A percentile compares a stretch with the other conserved stretches of the same genome.
These are phyloP conservation scores for Trichoderma koningiopsis DNA, from an alignment of 2,329 filamentous ascomycete species.

Conservation along the genomic window DNA sequence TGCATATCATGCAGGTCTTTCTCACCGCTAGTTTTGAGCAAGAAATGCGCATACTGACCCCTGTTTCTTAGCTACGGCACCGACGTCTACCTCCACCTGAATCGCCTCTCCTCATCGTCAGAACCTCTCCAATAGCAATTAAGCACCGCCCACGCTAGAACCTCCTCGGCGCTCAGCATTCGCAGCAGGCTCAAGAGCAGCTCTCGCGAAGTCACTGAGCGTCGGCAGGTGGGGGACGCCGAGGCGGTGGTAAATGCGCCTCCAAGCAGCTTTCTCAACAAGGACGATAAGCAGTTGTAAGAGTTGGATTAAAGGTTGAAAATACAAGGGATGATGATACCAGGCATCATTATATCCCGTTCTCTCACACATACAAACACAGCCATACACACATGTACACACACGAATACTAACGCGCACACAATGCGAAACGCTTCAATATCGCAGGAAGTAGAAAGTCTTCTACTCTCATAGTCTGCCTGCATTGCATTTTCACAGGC, in stretches of 20 bases:
- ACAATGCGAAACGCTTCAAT: background rate
- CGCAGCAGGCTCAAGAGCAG: slow-evolving; percentile 68
- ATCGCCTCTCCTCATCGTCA: slow-evolving; percentile 90
- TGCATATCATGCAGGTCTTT: background rate
- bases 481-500: background rate
- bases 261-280: slow-evolving; percentile 37
- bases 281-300: slow-evolving; percentile 43
- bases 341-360: background rate
- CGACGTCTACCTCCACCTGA: slow-evolving; percentile 97
- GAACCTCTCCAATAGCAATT: slow-evolving; percentile 94
- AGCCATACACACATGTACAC: background rate
- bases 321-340: too few relatives aligned
- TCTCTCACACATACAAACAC: background rate
- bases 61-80: slow-evolving; percentile 73
- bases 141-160: slow-evolving; percentile 50
- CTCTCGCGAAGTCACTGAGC: slow-evolving; percentile 73
- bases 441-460: background rate
- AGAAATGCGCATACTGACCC: slow-evolving; percentile 8
- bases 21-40: slow-evolving; percentile 29
- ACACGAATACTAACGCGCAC: background rate
- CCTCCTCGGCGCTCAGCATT: slow-evolving; percentile 41
- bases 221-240: slow-evolving; percentile 87
- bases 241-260: slow-evolving; percentile 69
- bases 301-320: too few relatives aligned
- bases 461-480: background rate